Evolutionary conservation across 2,329 filamentous ascomycete species (phyloP), one percentile per base, ranked within the genome.

Genomic region (Calonectria pseudoreteaudii): DNA sequence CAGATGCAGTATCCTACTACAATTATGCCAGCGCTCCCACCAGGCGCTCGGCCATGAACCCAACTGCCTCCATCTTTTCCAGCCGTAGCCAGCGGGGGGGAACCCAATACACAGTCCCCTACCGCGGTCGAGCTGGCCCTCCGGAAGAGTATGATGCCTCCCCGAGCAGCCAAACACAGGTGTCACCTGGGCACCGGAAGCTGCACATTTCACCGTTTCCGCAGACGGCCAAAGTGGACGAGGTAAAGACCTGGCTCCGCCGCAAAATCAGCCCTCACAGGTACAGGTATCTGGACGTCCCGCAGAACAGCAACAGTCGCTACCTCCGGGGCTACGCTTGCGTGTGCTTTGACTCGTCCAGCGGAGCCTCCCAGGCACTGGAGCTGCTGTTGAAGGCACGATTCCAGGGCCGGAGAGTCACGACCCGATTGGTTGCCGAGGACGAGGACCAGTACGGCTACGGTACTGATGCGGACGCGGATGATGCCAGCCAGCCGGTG

Each of bases 231-330:
- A 64, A 50, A 20, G 66, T 72, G 14, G 72, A 78, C 4, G 79
- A 82, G 2, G 80, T 84, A 11, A 77, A 70, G 26, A 70, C 62
- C 13, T 84, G 83, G 83, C 76, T 83, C 14, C 76, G 74, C 8
- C 72, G 76, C 23, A 80, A 77, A 49, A 75, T 82, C 50, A 79
- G 79, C 3, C 68, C 75, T 13, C 65, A 70, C 36, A 75, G 75
- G n/a, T 79, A 83, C 30, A 64, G 64, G 20, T 65, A 58, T n/a
- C 76, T 84, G 28, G 74, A 83, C 10, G 75, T 83, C 7, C 82
- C 82, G 11, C 58, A 74, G 23, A 77, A 75, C 23, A 71, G 65
- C 44, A 68, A 74, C 34, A 80, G 76, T 53, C 76, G 62, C 7
- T 78, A 77, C 14, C 77, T 81, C 16, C 78, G 79, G 20, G 82